phyloP scores from a whole-genome alignment of 2,329 filamentous ascomycete species.

The Leptodontidium sp. region DNA sequence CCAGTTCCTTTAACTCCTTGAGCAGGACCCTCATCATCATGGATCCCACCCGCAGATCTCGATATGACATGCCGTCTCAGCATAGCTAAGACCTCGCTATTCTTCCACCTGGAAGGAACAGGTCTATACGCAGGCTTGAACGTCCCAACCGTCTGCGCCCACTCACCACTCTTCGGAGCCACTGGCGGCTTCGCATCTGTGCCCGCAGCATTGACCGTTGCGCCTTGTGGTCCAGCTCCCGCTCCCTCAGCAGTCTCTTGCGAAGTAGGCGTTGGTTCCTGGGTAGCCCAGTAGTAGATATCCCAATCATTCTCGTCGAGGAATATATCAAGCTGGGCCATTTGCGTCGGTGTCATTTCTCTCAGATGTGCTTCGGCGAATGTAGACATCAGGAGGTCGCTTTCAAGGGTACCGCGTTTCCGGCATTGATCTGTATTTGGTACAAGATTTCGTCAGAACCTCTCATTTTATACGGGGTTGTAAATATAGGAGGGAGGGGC shows the following conservation, averaged over 20 bases:
- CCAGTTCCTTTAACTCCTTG: conserved; percentile 38
- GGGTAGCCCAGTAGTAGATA: conserved; percentile 99
- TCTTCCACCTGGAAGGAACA: conserved; percentile 85
- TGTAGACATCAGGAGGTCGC: conserved; percentile 93
- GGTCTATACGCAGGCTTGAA: conserved; percentile 94
- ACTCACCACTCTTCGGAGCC: conserved; percentile 71
- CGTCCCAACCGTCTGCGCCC: conserved; percentile 94
- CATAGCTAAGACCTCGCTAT: conserved; percentile 79
- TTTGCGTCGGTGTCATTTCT: conserved; percentile 75
- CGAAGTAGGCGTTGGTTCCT: conserved; percentile 72
- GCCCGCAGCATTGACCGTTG: conserved; percentile 30
- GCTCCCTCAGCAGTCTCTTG: conserved; percentile 62
- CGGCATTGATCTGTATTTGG: conserved; percentile 84
- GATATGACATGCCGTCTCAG: conserved; percentile 82
- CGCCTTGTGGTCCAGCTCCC: conserved; percentile 49
- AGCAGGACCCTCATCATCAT: conserved; percentile 38
- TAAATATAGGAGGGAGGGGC: conserved; percentile 16
- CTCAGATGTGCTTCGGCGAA: conserved; percentile 85
- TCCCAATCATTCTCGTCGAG: conserved; percentile 99
- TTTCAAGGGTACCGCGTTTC: conserved; percentile 95
- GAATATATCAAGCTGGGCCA: conserved; percentile 88
- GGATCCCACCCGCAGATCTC: conserved; percentile 67
- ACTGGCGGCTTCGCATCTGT: conserved; percentile 37
- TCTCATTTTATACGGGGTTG: not conserved
- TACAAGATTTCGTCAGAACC: conserved; percentile 20